Evolutionary conservation across 2,329 filamentous ascomycete species (phyloP), one percentile per base, ranked within the genome.

Genomic region (Microascus cirrosus): DNA sequence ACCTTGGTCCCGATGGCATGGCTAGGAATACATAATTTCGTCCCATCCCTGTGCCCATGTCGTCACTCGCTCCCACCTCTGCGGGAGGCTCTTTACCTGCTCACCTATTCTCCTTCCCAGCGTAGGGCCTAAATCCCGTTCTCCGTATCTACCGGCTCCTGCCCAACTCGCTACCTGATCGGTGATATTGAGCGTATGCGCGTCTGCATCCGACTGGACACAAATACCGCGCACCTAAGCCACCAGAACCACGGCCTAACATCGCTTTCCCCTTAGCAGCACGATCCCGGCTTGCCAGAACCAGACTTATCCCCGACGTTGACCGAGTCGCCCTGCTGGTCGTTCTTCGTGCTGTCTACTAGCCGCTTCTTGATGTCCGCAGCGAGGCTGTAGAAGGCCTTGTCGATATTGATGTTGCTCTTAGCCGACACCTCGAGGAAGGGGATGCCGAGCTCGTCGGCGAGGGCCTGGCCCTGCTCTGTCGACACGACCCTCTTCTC

Each of bases 361-460:
- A 96, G 87, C 65, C 90, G 86, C 82, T 96, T 96, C 85, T 99
- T 99, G 79, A 99, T 97, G 70, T 97, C 93, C 63, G 88, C 84
- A 18, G 94, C 94, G 65, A 99, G 83, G 71, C 82, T 92, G 79
- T 95, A 97, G 72, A 99, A 99, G 20, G 94, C 94, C 78, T 96
- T 92, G 75, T 99, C 94, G 68, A 99, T 95, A 76, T 99, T 99
- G 84, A 96, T 96, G 78, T 97, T 97, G 78, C 89, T 93, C 82
- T 99, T 99, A 63, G 94, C 94, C 20, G 90, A 95, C 62, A 99
- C 94, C 73, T 99, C 94, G 71, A 99, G 88, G 81, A 99, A 99
- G 22, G 94, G 93, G 63, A 99, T 95, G 68, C 92, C 91, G 61
- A 99, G 86, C 75, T 97, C 94, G 74, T 96, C 89, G 60, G 94